Percentiles rank a stretch among this genome's conserved stretches.
Evolutionary conservation across 352 stramenopile species (phyloP).

Genomic region (Phytopythium montanum): DNA sequence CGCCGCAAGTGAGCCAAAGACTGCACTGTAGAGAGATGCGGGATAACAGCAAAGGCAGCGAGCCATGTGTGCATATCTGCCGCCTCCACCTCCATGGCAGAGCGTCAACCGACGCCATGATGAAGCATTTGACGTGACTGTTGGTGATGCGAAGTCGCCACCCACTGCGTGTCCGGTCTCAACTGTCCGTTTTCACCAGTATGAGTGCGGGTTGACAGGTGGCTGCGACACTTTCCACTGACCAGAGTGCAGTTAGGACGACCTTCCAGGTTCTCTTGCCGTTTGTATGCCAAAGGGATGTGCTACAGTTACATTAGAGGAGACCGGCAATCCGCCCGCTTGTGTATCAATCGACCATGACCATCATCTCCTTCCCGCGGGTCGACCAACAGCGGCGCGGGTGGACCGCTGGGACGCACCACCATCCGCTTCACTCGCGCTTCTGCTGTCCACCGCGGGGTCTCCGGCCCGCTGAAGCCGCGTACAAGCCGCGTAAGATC

Average conservation of each 20-base stretch:
- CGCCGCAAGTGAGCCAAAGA: constrained; percentile 68
- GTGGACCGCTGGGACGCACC: background rate
- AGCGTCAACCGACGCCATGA: too few species aligned
- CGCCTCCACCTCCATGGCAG: too few species aligned
- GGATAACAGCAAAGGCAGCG: too few species aligned
- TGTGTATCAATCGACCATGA: background rate
- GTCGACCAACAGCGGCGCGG: too few species aligned
- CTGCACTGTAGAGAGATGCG: too few species aligned
- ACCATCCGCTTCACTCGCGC: background rate
- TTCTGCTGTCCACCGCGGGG: background rate
- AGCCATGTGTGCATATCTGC: too few species aligned
- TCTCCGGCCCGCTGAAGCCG: background rate
- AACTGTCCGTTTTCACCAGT: too few species aligned
- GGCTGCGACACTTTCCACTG: background rate
- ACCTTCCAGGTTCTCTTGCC: background rate
- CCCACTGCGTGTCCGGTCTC: too few species aligned
- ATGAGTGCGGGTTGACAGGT: too few species aligned
- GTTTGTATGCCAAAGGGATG: background rate
- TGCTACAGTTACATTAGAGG: background rate
- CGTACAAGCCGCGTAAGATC: background rate
- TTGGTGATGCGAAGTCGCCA: too few species aligned
- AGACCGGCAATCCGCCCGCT: constrained; percentile 1
- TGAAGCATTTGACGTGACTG: too few species aligned
- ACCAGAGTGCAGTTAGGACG: background rate
- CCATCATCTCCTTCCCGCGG: background rate